phyloP scores from a whole-genome alignment of 805 yeast genomes.

The Sugiyamaella boreocaroliniensis region DNA sequence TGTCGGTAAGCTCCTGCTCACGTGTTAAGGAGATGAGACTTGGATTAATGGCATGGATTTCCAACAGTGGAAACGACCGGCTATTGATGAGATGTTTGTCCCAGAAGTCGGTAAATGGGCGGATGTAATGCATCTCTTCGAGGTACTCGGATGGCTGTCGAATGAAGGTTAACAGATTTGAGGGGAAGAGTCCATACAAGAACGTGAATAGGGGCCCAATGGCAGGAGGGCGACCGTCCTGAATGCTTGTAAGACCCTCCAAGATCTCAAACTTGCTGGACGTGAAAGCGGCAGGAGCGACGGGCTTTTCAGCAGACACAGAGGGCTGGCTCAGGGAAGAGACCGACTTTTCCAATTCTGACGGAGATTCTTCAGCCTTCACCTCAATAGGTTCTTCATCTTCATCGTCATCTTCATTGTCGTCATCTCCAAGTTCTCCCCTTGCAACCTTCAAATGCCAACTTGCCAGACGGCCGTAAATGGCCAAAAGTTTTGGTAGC shows the following conservation, averaged over 20 bases:
- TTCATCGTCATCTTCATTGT: conserved; percentile 11
- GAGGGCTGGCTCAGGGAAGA: background rate
- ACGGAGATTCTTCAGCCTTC: background rate
- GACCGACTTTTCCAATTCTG: background rate
- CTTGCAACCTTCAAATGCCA: conserved; percentile 12
- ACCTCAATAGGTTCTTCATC: conserved; percentile 5
- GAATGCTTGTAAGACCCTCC: conserved; percentile 8
- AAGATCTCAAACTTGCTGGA: conserved; percentile 25
- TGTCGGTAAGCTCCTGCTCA: conserved; percentile 32
- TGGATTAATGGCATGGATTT: conserved; percentile 44
- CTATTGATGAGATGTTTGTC: conserved; percentile 31
- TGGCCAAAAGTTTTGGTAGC: conserved; percentile 39
- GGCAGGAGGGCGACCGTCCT: conserved; percentile 23
- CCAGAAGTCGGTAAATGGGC: conserved; percentile 28
- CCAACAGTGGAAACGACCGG: conserved; percentile 27
- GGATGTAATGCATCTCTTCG: conserved; percentile 15
- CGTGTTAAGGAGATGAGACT: conserved; percentile 35
- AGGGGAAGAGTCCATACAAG: conserved; percentile 54
- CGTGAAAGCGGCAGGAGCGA: background rate
- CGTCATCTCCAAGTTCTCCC: conserved; percentile 4
- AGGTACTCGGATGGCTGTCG: conserved; percentile 38
- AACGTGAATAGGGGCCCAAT: conserved; percentile 39
- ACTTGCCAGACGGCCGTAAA: conserved; percentile 40
- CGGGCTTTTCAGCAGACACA: background rate
- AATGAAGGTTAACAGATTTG: conserved; percentile 40